Conservation (phyloP, 306 rosid genomes). For the Vigna mungo region DNA sequence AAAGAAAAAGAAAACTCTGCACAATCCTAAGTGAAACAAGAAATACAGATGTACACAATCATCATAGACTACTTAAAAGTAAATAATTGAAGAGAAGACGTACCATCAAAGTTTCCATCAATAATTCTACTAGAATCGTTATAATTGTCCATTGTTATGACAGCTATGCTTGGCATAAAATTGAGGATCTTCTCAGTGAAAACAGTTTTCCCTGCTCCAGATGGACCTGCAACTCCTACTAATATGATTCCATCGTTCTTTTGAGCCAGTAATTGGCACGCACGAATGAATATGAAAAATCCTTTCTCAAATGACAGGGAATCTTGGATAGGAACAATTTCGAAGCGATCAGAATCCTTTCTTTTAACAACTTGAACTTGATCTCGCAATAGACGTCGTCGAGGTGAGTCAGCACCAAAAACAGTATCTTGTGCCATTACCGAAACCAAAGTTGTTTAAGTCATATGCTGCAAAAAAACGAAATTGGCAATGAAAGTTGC, state of each 20-base stretch:
- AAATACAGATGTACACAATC: background rate
- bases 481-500: constrained; percentile 37
- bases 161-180: constrained; percentile 95
- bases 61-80: constrained; percentile 25
- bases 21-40: constrained; percentile 2
- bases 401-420: constrained; percentile 75
- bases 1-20: background rate
- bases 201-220: constrained; percentile 98
- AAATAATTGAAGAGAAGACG: background rate
- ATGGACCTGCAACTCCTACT: constrained; percentile 99
- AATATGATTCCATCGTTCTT: constrained; percentile 84
- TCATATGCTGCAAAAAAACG: constrained; percentile 41
- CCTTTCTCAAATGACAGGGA: constrained; percentile 93
- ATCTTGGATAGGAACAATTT: constrained; percentile 81
- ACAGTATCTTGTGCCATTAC: constrained; percentile 72
- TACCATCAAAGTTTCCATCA: constrained; percentile 98
- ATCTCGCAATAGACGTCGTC: constrained; percentile 77
- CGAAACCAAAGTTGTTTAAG: constrained; percentile 38
- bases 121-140: constrained; percentile 92
- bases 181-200: constrained; percentile 90
- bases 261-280: constrained; percentile 92
- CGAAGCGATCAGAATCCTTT: constrained; percentile 81
- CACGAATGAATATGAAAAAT: constrained; percentile 92
- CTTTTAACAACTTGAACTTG: constrained; percentile 84
- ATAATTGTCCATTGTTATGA: constrained; percentile 94